Percentiles rank a stretch among this genome's conserved stretches.
Evolutionary conservation across 2,329 filamentous ascomycete genomes (phyloP).

Genomic region (Cladorrhinum sp.): DNA sequence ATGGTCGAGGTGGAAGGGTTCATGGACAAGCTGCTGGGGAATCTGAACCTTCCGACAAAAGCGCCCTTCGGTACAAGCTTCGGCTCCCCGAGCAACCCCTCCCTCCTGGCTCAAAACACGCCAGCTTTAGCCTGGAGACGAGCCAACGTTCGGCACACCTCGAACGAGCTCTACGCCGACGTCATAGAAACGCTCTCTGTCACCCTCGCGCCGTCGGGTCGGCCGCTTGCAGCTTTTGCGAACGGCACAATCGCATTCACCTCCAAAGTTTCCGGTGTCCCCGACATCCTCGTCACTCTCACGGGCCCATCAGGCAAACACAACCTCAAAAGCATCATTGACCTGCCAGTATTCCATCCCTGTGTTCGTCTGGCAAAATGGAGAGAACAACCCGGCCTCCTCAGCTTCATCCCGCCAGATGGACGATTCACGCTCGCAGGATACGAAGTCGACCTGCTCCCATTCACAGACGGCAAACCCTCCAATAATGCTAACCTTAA

Average conservation of each 20-base stretch:
- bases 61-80: slow-evolving; percentile 35
- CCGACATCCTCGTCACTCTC: slow-evolving; percentile 80
- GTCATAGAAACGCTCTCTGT: slow-evolving; percentile 87
- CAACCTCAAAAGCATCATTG: slow-evolving; percentile 69
- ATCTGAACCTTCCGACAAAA: slow-evolving; percentile 77
- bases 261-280: slow-evolving; percentile 89
- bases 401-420: slow-evolving; percentile 96
- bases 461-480: slow-evolving; percentile 59
- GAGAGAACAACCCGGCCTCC: slow-evolving; percentile 81
- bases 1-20: slow-evolving; percentile 88
- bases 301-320: slow-evolving; percentile 78
- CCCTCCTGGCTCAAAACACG: slow-evolving; percentile 44
- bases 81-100: slow-evolving; percentile 34
- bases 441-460: slow-evolving; percentile 89
- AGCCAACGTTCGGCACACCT: slow-evolving; percentile 90
- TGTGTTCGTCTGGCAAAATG: slow-evolving; percentile 89
- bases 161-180: slow-evolving; percentile 95
- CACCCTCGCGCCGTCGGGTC: slow-evolving; percentile 84
- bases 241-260: slow-evolving; percentile 94
- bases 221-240: slow-evolving; percentile 80
- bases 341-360: slow-evolving; percentile 91
- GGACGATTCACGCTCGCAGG: slow-evolving; percentile 89
- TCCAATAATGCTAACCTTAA: slow-evolving; percentile 64
- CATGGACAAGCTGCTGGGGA: slow-evolving; percentile 83
- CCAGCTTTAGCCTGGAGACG: slow-evolving; percentile 79